phyloP scores from a whole-genome alignment of 2,329 filamentous ascomycete species.

The Neopestalotiopsis clavispora region DNA sequence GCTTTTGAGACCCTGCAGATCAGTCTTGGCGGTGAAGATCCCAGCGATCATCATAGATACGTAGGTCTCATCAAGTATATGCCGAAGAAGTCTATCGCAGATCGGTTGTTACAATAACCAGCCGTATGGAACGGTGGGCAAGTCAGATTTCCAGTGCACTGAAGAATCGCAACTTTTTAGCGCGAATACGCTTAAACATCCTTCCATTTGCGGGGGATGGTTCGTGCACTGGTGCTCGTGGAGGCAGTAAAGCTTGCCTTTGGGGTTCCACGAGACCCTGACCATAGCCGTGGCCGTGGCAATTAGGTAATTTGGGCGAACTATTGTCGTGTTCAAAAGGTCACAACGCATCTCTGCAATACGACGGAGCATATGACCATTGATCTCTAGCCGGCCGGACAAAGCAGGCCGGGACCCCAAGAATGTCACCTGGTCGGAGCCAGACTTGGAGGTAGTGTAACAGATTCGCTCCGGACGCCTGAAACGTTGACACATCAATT shows the following conservation, averaged over 20 bases:
- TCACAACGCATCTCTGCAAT: not conserved
- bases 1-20: not conserved
- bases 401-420: not conserved
- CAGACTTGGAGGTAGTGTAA: not conserved
- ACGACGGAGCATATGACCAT: not conserved
- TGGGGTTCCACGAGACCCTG: not conserved
- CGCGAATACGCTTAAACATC: not conserved
- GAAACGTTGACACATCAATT: constrained; percentile 1
- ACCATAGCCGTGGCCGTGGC: not conserved
- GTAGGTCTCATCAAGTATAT: not conserved
- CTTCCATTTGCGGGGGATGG: not conserved
- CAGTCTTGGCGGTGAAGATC: not conserved
- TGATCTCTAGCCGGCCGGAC: not conserved
- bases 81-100: not conserved
- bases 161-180: not conserved
- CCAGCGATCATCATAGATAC: not conserved
- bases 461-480: not conserved
- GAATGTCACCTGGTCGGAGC: not conserved
- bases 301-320: not conserved
- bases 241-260: not conserved
- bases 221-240: not conserved
- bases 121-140: not conserved
- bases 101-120: not conserved
- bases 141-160: not conserved
- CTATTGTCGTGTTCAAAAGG: not conserved